Conservation (phyloP, 495 filamentous ascomycete genomes). For the Cryomyces minteri region DNA sequence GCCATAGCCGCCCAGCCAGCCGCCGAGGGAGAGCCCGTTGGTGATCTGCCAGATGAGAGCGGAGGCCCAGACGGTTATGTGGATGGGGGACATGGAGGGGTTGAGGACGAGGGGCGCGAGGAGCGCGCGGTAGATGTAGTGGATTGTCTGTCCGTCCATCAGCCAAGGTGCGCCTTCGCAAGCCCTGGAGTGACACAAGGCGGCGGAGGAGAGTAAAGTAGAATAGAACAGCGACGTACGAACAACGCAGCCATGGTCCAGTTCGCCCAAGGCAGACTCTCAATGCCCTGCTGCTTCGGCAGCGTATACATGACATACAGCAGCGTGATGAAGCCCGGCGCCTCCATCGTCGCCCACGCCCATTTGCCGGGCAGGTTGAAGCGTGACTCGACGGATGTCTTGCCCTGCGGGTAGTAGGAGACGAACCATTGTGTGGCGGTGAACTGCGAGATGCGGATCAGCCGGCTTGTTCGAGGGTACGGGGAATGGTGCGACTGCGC, state of each 20-base stretch:
- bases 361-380: constrained; percentile 80
- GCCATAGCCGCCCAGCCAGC: constrained; percentile 67
- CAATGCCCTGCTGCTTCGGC: constrained; percentile 30
- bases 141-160: constrained; percentile 26
- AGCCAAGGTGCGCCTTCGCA: background rate
- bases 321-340: constrained; percentile 53
- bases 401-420: constrained; percentile 37
- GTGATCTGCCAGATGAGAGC: constrained; percentile 56
- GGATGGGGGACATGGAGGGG: constrained; percentile 81
- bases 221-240: constrained; percentile 20
- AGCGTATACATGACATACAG: constrained; percentile 57
- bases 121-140: constrained; percentile 80
- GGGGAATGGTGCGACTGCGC: background rate
- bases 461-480: background rate
- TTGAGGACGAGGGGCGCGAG: constrained; percentile 61
- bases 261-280: constrained; percentile 45
- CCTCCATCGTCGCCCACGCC: constrained; percentile 79
- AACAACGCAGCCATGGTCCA: constrained; percentile 46
- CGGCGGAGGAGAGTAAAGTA: constrained; percentile 19
- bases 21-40: constrained; percentile 59
- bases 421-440: constrained; percentile 23
- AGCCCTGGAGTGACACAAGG: constrained; percentile 10
- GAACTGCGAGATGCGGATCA: constrained; percentile 10
- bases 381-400: constrained; percentile 54
- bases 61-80: constrained; percentile 34